Percentiles rank a stretch among this genome's conserved stretches.
Conservation (phyloP, 768 basidiomycete genomes). For the Mycena amicta region DNA sequence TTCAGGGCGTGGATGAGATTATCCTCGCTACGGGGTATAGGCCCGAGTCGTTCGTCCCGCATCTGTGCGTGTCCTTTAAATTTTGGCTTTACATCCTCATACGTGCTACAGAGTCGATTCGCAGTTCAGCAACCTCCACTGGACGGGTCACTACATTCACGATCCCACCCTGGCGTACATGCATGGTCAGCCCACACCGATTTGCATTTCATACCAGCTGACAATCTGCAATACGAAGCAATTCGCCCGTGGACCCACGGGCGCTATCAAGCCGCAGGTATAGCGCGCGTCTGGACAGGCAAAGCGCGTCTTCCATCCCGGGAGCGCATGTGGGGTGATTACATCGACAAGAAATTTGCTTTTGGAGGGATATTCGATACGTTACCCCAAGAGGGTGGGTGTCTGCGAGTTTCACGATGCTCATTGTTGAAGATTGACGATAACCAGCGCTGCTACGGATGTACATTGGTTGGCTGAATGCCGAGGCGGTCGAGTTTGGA, state of each 20-base stretch:
- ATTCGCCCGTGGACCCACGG: conserved; percentile 22
- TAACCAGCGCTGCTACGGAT: conserved; percentile 16
- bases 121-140: conserved; percentile 24
- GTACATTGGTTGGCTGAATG: conserved; percentile 27
- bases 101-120: neutral
- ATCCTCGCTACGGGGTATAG: too few relatives aligned
- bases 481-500: conserved; percentile 25
- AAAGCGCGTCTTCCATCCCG: conserved; percentile 24
- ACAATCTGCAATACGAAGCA: too few relatives aligned
- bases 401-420: neutral
- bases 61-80: too few relatives aligned
- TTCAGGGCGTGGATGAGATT: too few relatives aligned
- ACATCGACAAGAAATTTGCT: conserved; percentile 8
- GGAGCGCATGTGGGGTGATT: conserved; percentile 20
- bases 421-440: conserved; percentile 1
- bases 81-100: conserved; percentile 1
- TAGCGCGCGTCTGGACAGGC: conserved; percentile 27
- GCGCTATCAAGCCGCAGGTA: conserved; percentile 15
- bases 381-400: conserved; percentile 24
- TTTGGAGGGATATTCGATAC: conserved; percentile 19
- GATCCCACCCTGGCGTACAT: too few relatives aligned
- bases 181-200: too few relatives aligned
- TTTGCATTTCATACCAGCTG: too few relatives aligned
- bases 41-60: too few relatives aligned
- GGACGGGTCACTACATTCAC: too few relatives aligned